Conservation (phyloP, 2,329 filamentous ascomycete genomes). For the Ascochyta lentis region DNA sequence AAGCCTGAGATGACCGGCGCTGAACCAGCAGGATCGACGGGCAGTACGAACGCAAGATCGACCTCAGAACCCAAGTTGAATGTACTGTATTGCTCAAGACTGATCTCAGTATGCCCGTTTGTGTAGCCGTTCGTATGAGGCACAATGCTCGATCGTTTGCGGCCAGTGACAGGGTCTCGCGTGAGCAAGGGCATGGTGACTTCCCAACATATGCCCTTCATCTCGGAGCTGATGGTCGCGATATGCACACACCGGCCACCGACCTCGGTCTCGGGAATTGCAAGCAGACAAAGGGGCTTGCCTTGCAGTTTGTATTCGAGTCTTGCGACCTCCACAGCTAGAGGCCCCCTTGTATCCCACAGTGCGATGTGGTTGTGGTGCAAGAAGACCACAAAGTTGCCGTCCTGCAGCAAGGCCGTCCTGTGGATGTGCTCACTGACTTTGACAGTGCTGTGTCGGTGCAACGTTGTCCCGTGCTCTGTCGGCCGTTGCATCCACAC, state of each 20-base stretch:
- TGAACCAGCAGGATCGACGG: slow-evolving; percentile 85
- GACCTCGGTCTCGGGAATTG: slow-evolving; percentile 70
- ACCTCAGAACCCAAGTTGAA: slow-evolving; percentile 69
- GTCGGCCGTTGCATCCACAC: slow-evolving; percentile 76
- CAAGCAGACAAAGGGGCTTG: slow-evolving; percentile 79
- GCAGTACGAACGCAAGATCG: slow-evolving; percentile 68
- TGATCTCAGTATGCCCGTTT: slow-evolving; percentile 46
- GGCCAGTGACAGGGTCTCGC: slow-evolving; percentile 35
- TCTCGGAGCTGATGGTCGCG: slow-evolving; percentile 80
- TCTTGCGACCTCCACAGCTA: slow-evolving; percentile 65
- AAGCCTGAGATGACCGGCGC: slow-evolving; percentile 75
- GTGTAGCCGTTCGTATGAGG: slow-evolving; percentile 37
- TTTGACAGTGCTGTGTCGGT: slow-evolving; percentile 71
- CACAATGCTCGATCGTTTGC: slow-evolving; percentile 31
- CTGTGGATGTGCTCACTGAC: slow-evolving; percentile 77
- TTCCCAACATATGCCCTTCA: slow-evolving; percentile 84
- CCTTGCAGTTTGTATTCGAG: slow-evolving; percentile 67
- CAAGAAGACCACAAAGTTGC: slow-evolving; percentile 81
- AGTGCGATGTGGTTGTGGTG: slow-evolving; percentile 73
- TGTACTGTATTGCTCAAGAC: slow-evolving; percentile 70
- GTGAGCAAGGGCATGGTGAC: slow-evolving; percentile 63
- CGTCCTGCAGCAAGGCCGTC: slow-evolving; percentile 78
- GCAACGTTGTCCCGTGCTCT: slow-evolving; percentile 60
- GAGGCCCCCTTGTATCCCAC: slow-evolving; percentile 75
- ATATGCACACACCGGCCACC: slow-evolving; percentile 65